Evolutionary conservation across 257 asterid species (phyloP).

Genomic region (Lavandula angustifolia): DNA sequence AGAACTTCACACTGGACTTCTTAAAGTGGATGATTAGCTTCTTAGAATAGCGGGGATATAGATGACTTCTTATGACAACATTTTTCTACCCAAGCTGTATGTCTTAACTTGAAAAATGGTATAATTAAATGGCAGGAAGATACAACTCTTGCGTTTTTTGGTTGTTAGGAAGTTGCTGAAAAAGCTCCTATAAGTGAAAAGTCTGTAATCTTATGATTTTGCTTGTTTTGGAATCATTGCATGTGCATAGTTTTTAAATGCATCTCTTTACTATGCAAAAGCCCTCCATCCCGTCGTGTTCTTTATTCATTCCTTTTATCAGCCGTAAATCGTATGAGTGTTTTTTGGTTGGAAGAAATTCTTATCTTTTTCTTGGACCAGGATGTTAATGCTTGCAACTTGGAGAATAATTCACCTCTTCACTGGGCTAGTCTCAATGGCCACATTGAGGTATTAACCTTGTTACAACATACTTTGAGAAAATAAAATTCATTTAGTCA

Average conservation of each 20-base stretch:
- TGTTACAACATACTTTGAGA: background rate
- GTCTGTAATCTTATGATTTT: background rate
- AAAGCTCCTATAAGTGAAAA: background rate
- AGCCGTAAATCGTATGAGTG: background rate
- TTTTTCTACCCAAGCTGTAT: background rate
- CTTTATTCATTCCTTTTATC: background rate
- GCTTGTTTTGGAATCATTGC: background rate
- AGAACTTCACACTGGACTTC: background rate
- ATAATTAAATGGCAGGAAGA: background rate
- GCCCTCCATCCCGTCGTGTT: background rate
- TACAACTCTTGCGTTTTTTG: slow-evolving; percentile 2
- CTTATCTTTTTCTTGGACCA: slow-evolving; percentile 32
- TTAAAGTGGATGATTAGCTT: background rate
- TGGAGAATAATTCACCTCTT: slow-evolving; percentile 85
- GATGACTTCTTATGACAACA: background rate
- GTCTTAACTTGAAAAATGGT: background rate
- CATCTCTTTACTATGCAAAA: background rate
- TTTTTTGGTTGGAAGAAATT: slow-evolving; percentile 1
- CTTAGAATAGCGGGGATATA: slow-evolving; percentile 6
- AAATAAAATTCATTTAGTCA: background rate
- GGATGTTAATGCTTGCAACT: slow-evolving; percentile 82
- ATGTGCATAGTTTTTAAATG: background rate
- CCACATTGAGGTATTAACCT: slow-evolving; percentile 64
- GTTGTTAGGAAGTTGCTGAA: background rate
- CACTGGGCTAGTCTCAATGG: slow-evolving; percentile 98